These are phyloP conservation scores for Pythium biforme DNA, from an alignment of 352 stramenopile species.

Conservation along the genomic window DNA sequence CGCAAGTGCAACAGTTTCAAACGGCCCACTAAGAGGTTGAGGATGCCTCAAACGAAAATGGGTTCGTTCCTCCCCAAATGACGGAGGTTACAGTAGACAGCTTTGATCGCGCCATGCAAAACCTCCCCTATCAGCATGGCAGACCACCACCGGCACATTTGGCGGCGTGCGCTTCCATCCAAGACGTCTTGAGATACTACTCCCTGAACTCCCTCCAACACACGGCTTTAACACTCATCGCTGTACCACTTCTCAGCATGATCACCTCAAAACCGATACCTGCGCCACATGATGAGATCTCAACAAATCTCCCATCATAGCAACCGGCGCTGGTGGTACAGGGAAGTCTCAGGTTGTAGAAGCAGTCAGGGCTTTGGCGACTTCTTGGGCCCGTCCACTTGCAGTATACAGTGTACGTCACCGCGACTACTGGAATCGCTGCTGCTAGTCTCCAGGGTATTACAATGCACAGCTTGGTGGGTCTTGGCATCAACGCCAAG, in stretches of 20 bases:
- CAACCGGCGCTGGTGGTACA: conserved; percentile 24
- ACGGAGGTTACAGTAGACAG: too few species aligned
- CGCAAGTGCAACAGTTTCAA: too few species aligned
- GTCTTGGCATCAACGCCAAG: conserved; percentile 9
- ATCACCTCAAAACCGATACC: background rate
- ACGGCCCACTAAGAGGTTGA: too few species aligned
- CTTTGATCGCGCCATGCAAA: too few species aligned
- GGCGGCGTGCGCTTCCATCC: background rate
- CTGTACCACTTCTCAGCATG: background rate
- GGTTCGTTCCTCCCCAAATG: too few species aligned
- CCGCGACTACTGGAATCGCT: conserved; percentile 6
- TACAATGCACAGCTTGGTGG: conserved; percentile 28
- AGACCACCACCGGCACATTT: too few species aligned
- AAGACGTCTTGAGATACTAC: conserved; percentile 2
- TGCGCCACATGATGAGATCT: conserved; percentile 5
- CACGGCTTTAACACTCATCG: conserved; percentile 11
- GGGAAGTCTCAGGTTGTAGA: conserved; percentile 28
- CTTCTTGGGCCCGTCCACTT: background rate
- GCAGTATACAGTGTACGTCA: conserved; percentile 17
- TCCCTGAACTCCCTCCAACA: conserved; percentile 2
- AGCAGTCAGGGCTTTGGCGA: conserved; percentile 3
- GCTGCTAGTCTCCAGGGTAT: conserved; percentile 3
- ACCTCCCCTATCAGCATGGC: too few species aligned
- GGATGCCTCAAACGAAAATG: too few species aligned
- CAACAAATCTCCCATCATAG: conserved; percentile 13